Conservation (phyloP, 768 basidiomycete genomes). For the Leucogyrophana mollusca region DNA sequence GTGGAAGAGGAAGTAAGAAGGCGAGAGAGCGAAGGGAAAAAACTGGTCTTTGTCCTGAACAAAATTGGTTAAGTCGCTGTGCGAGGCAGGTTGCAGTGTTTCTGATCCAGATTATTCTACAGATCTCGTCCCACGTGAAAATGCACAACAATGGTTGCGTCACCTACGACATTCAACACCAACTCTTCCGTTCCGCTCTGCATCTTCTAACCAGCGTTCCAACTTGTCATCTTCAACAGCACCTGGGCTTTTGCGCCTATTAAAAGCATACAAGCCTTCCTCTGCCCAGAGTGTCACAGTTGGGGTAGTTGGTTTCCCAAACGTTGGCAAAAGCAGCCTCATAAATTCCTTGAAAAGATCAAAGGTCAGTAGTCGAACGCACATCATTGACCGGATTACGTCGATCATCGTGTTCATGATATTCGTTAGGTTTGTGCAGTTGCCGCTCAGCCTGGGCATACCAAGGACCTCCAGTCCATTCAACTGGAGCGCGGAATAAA, state of each 20-base stretch:
- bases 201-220: constrained; percentile 71
- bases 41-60: constrained; percentile 91
- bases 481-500: constrained; percentile 91
- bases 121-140: constrained; percentile 89
- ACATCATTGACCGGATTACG: constrained; percentile 1
- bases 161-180: constrained; percentile 92
- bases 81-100: background rate
- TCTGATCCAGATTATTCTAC: background rate
- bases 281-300: constrained; percentile 70
- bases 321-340: constrained; percentile 93
- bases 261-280: constrained; percentile 80
- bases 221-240: constrained; percentile 80
- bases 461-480: constrained; percentile 86
- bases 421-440: constrained; percentile 77
- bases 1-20: constrained; percentile 93
- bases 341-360: constrained; percentile 90
- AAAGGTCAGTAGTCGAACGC: constrained; percentile 47
- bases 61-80: constrained; percentile 70
- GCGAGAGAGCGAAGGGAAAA: constrained; percentile 86
- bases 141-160: constrained; percentile 87
- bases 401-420: background rate
- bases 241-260: constrained; percentile 72
- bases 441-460: constrained; percentile 93
- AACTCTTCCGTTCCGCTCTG: constrained; percentile 87
- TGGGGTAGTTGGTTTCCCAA: constrained; percentile 94